Base-by-base conservation (phyloP, 2,329 filamentous ascomycete genomes). In the Cladosporium colombiae region DNA sequence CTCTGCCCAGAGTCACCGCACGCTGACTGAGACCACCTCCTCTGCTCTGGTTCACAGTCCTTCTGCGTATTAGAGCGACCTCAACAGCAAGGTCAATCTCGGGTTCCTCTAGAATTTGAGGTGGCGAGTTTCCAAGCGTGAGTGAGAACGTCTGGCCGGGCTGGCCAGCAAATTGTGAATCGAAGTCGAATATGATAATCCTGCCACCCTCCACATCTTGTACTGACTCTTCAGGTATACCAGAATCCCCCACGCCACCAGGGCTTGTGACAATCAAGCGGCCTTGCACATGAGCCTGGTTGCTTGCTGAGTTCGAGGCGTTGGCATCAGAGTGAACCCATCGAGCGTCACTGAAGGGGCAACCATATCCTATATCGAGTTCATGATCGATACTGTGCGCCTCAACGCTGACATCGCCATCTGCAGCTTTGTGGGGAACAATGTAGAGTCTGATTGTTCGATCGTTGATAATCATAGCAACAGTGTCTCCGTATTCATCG, bases 401-500 rank as follows among this genome's bases (percentile, higher is more conserved):
- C 66, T 78, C 76, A 10, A 76, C 69, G 11, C 70, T 70, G 1
- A 71, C 69, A 11, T 68, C 69, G 25, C 72, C 71, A 14, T 76
- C 74, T 13, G 70, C 69, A 27, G 66, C 62, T 23, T 72, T 72
- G 6, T 68, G 71, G 16, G 76, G 76, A 0, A 78, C 74, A 25
- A 77, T 73, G 65, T 78, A 78, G 27, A 78, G 66, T 23, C 76
- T 68, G 33, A 78, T 70, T 3, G 76, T 78, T 25, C 76, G 70
- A 67, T 77, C 76, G 50, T 78, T 78, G 56, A 78, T 76, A 53
- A 78, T 73, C 74, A 78, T 77, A 13, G 76, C 76, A 25, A 78
- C 71, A 10, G 74, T 76, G 62, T 75, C 74, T 11, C 76, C 76
- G 56, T 74, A 69, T 68, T 78, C 76, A 52, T 78, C 76, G 13